These are phyloP conservation scores for Rhizodiscina lignyota DNA, from an alignment of 495 filamentous ascomycete genomes.

Conservation along the genomic window DNA sequence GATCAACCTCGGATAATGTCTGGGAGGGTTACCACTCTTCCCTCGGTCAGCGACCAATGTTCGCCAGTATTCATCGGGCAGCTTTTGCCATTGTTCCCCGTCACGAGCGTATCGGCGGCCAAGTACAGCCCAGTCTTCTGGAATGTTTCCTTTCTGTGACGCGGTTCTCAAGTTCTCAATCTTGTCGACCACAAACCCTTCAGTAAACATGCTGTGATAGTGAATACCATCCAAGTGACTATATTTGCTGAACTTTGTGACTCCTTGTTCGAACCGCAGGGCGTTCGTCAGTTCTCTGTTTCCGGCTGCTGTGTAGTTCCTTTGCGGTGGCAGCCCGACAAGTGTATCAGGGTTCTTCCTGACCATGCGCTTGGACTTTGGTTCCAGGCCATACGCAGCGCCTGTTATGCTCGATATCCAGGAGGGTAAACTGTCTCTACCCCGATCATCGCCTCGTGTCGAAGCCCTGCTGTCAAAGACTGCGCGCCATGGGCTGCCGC, in stretches of 20 bases:
- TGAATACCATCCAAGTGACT: too few relatives aligned
- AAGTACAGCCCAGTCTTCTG: conserved; percentile 1
- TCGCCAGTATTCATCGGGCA: conserved; percentile 2
- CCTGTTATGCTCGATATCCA: neutral
- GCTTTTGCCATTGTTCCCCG: too few relatives aligned
- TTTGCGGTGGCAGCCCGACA: conserved; percentile 1
- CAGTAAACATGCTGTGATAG: neutral
- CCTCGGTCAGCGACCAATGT: conserved; percentile 5
- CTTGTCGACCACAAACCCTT: neutral
- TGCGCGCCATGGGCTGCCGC: too few relatives aligned
- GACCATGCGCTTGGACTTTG: neutral
- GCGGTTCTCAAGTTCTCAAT: neutral
- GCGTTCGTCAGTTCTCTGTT: neutral
- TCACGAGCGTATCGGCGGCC: neutral
- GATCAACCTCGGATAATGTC: neutral
- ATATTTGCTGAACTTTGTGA: neutral
- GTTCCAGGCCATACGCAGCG: neutral
- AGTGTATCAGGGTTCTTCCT: neutral
- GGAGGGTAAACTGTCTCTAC: neutral
- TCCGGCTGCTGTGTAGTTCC: conserved; percentile 1
- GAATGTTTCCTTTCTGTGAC: conserved; percentile 2
- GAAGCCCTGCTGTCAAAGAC: neutral
- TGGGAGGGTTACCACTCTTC: conserved; percentile 1
- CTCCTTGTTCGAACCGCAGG: neutral
- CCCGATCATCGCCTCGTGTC: neutral